These are phyloP conservation scores for Mortierella claussenii DNA, from an alignment of 192 early-diverging fungal genomes.

Conservation along the genomic window DNA sequence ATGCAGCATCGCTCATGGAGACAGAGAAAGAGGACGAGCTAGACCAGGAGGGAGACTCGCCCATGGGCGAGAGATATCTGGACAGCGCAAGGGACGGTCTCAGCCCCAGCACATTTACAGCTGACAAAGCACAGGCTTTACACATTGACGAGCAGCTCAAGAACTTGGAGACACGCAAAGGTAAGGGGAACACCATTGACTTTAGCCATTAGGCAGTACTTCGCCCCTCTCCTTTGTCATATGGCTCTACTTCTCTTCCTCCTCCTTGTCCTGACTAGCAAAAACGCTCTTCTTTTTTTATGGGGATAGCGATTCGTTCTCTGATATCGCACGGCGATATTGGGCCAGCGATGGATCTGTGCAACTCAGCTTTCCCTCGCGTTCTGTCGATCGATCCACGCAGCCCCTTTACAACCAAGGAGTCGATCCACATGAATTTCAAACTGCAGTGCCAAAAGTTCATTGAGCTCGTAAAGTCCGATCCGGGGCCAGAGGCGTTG, in stretches of 20 bases:
- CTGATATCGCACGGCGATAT: slow-evolving; percentile 59
- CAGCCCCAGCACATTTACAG: slow-evolving; percentile 19
- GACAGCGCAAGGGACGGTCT: not conserved
- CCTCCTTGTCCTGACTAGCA: not conserved
- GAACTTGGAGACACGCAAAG: slow-evolving; percentile 53
- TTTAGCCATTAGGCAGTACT: not conserved
- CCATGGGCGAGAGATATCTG: slow-evolving; percentile 38
- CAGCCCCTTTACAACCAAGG: slow-evolving; percentile 45
- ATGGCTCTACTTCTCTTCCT: not conserved
- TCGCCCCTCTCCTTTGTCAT: not conserved
- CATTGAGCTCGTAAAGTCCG: slow-evolving; percentile 65
- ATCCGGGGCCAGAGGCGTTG: slow-evolving; percentile 60
- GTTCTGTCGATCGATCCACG: slow-evolving; percentile 46
- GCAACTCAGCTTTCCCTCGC: slow-evolving; percentile 49
- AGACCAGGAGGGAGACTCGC: slow-evolving; percentile 51
- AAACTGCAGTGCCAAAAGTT: slow-evolving; percentile 73
- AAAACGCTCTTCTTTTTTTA: not conserved
- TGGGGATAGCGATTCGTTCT: slow-evolving; percentile 56
- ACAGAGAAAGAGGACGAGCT: slow-evolving; percentile 25
- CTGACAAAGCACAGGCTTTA: slow-evolving; percentile 35
- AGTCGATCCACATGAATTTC: slow-evolving; percentile 64
- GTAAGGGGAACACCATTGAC: slow-evolving; percentile 5
- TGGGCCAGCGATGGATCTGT: slow-evolving; percentile 40
- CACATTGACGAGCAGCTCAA: slow-evolving; percentile 52
- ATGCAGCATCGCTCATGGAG: slow-evolving; percentile 17